These are phyloP conservation scores for Pyrenophora graminea DNA, from an alignment of 2,329 filamentous ascomycete genomes.

Conservation along the genomic window DNA sequence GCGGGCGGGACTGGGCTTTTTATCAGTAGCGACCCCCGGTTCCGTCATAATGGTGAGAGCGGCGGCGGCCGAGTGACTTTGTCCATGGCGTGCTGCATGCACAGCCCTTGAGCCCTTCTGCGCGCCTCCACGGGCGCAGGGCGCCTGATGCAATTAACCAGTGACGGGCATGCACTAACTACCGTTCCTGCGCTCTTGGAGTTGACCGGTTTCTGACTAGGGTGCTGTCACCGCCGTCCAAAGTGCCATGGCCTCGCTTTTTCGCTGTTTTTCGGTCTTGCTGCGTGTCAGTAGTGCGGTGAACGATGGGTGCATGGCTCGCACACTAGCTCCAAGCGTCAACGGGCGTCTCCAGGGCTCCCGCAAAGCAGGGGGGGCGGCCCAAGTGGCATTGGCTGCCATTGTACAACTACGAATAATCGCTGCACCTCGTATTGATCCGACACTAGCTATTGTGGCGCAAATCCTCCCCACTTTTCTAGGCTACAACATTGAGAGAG, in stretches of 20 bases:
- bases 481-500: no score
- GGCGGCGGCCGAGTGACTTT: constrained; percentile 4
- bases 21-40: constrained; percentile 11
- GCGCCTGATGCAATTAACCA: constrained; percentile 16
- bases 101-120: constrained; percentile 22
- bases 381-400: neutral
- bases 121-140: constrained; percentile 13
- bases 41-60: neutral
- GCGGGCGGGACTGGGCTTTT: constrained; percentile 13
- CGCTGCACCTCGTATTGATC: constrained; percentile 21
- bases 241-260: neutral
- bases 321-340: neutral
- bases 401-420: constrained; percentile 24
- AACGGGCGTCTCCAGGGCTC: neutral
- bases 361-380: neutral
- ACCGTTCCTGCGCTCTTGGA: constrained; percentile 27
- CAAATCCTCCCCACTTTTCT: neutral
- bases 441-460: constrained; percentile 11
- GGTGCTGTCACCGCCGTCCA: constrained; percentile 6
- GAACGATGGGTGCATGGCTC: neutral
- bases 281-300: neutral
- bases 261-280: neutral
- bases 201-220: constrained; percentile 23
- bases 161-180: constrained; percentile 17
- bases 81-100: constrained; percentile 2